These are phyloP conservation scores for Candida sp. DNA, from an alignment of 1,139 yeast genomes.

Conservation along the genomic window DNA sequence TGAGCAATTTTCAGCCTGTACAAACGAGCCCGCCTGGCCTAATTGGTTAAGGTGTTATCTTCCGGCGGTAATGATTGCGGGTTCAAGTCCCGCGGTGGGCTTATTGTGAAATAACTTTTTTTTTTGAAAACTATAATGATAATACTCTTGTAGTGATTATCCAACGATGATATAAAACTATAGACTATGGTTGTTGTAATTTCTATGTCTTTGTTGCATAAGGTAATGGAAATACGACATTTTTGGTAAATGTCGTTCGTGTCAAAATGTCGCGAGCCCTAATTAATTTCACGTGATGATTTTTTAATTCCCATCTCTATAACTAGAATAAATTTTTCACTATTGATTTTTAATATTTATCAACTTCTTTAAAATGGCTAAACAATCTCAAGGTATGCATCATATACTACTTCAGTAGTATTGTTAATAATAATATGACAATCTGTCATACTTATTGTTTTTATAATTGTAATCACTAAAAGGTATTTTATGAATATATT, in stretches of 20 bases:
- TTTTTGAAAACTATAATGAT: too few species aligned
- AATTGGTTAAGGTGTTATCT: constrained; percentile 54
- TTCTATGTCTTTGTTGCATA: too few species aligned
- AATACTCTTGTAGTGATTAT: too few species aligned
- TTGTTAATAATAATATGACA: constrained; percentile 2
- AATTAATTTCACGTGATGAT: neutral
- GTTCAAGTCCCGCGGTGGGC: constrained; percentile 60
- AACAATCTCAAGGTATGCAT: constrained; percentile 2
- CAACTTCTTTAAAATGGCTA: constrained; percentile 1
- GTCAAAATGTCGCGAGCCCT: neutral
- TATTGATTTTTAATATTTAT: too few species aligned
- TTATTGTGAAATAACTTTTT: constrained; percentile 8
- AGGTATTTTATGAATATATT: neutral
- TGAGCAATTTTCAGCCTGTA: constrained; percentile 1
- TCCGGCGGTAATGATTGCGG: constrained; percentile 58
- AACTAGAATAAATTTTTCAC: too few species aligned
- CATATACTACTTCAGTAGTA: constrained; percentile 1
- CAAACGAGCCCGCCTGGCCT: constrained; percentile 48
- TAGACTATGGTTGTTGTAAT: too few species aligned
- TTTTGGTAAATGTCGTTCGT: too few species aligned
- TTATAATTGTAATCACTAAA: neutral
- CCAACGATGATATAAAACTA: too few species aligned
- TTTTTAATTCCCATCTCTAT: too few species aligned
- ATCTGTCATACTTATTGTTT: constrained; percentile 1
- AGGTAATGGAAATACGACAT: too few species aligned